phyloP scores from a whole-genome alignment of 139 green algal genomes.

The Klebsormidium nitens region DNA sequence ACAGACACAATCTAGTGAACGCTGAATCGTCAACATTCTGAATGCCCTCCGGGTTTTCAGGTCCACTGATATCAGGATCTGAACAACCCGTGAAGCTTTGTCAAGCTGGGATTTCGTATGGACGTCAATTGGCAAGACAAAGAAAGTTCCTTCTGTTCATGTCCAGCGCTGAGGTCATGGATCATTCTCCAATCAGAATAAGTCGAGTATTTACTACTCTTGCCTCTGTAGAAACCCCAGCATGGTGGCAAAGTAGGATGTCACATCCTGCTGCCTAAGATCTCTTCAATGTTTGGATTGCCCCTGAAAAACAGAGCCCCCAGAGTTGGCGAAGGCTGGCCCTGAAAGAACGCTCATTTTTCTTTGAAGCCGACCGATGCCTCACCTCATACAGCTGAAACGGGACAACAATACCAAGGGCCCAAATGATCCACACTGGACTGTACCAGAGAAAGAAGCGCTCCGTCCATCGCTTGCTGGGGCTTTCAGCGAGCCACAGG shows the following conservation, averaged over 20 bases:
- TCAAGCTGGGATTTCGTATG: neutral
- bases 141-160: neutral
- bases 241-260: too few species aligned
- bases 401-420: conserved; percentile 79
- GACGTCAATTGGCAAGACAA: neutral
- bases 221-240: too few species aligned
- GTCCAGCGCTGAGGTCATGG: neutral
- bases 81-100: too few species aligned
- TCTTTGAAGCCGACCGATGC: neutral
- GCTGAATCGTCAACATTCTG: neutral
- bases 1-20: conserved; percentile 1
- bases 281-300: neutral
- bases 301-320: neutral
- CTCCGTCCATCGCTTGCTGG: conserved; percentile 86
- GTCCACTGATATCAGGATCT: neutral
- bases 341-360: neutral
- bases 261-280: neutral
- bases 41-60: neutral
- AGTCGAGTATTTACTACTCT: too few species aligned
- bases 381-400: conserved; percentile 86
- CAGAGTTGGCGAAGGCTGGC: neutral
- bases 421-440: conserved; percentile 85
- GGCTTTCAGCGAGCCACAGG: conserved; percentile 68
- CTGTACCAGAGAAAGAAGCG: conserved; percentile 86
- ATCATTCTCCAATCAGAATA: too few species aligned